Base-by-base conservation (phyloP, 805 yeast genomes). In the Metschnikowia amazonensis region DNA sequence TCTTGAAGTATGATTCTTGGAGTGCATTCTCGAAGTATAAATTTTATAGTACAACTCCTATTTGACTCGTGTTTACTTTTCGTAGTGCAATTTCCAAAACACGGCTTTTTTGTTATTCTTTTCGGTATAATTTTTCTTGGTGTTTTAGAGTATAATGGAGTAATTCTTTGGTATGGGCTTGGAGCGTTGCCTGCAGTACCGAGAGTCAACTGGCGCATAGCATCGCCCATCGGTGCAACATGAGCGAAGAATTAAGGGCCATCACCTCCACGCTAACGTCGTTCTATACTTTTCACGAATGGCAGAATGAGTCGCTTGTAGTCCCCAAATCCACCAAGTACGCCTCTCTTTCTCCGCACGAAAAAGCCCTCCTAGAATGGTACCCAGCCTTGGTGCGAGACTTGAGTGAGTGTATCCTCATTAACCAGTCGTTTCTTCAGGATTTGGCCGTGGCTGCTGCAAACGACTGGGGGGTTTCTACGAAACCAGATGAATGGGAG, bases 291-390 rank as follows among this genome's bases (percentile, higher is more conserved):
- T 70, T 60, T 48, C 62, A 63, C 45, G 46, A 51, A 35, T 67
- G 65, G 61, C 71, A 69, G 42, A 55, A 55, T 34, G 66, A 63
- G 13, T 60, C 63, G 39, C 46, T 70, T 13, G 46, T 71, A 24
- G 60, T 57, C 31, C 74, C 75, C 4, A 58, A 72, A 14, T 36
- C 50, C 7, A 47, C 59, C 34, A 63, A 61, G 45, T 57, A 52
- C 34, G 49, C 46, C 14, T 51, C 66, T 5, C 58, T 82, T 5
- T 46, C 74, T 0, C 37, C 37, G 0, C 63, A 64, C 4, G 85
- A 82, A 32, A 59, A 69, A 46, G 39, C 41, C 10, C 58, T 77
- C 3, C 36, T 82, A 1, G 74, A 80, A 0, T 81, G 84, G 83
- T 78, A 72, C 56, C 66, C 65, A 0, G 40, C 59, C 6, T 72